These are phyloP conservation scores for Puccinia coronata DNA, from an alignment of 1,284 basidiomycete genomes.

Conservation along the genomic window DNA sequence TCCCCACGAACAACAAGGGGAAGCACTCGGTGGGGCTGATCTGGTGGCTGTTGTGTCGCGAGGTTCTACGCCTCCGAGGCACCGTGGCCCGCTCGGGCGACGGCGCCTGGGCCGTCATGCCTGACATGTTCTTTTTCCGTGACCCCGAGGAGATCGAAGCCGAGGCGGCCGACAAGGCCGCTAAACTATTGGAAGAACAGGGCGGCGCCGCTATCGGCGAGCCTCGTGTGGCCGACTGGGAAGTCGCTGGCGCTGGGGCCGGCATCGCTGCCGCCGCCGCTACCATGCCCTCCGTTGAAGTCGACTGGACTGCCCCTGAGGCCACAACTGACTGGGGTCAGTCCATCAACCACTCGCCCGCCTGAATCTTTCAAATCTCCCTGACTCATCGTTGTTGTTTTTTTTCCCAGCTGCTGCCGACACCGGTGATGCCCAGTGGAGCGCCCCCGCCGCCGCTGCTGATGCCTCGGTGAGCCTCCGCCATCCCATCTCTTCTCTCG, in stretches of 20 bases:
- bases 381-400: too few species aligned
- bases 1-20: slow-evolving; percentile 99
- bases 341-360: not conserved
- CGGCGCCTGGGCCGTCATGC: slow-evolving; percentile 87
- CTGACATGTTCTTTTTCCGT: slow-evolving; percentile 48
- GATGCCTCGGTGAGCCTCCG: not conserved
- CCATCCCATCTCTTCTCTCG: not conserved
- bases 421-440: slow-evolving; percentile 35
- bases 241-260: slow-evolving; percentile 69
- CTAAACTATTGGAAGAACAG: slow-evolving; percentile 57
- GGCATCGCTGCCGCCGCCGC: slow-evolving; percentile 58
- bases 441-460: slow-evolving; percentile 19
- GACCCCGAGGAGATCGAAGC: slow-evolving; percentile 48
- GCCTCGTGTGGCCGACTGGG: slow-evolving; percentile 55
- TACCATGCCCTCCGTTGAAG: slow-evolving; percentile 53
- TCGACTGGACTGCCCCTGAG: slow-evolving; percentile 62
- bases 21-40: slow-evolving; percentile 94
- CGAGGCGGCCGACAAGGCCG: slow-evolving; percentile 38
- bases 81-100: slow-evolving; percentile 83
- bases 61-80: slow-evolving; percentile 93
- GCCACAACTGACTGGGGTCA: slow-evolving; percentile 71
- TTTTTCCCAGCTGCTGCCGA: slow-evolving; percentile 26
- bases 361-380: not conserved
- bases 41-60: slow-evolving; percentile 98
- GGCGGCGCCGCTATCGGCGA: slow-evolving; percentile 60